Evolutionary conservation across 1,139 yeast species (phyloP).

Genomic region (Debaryomyces subglobosus): DNA sequence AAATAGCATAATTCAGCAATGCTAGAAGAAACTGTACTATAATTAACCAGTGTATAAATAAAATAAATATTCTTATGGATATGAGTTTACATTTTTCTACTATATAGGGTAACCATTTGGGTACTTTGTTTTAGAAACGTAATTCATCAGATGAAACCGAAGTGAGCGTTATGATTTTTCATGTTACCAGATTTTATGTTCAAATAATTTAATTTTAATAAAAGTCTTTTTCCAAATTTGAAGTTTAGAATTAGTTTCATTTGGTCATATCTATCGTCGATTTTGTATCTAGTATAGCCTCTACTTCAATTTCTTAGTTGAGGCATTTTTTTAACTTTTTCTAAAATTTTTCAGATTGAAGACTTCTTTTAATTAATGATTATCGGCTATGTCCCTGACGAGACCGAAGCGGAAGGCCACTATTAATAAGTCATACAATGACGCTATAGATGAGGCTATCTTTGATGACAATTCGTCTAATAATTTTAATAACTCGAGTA

Average conservation of each 20-base stretch:
- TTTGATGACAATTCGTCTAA: slow-evolving; percentile 26
- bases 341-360: background rate
- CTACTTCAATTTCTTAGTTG: background rate
- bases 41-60: background rate
- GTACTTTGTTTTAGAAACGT: background rate
- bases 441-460: slow-evolving; percentile 37
- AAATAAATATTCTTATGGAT: background rate
- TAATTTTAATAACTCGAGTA: slow-evolving; percentile 3
- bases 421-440: slow-evolving; percentile 45
- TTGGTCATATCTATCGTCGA: background rate
- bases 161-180: slow-evolving; percentile 7
- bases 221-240: background rate
- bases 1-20: background rate
- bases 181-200: background rate
- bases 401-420: slow-evolving; percentile 53
- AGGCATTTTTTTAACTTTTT: background rate
- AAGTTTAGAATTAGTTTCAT: background rate
- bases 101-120: background rate
- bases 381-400: slow-evolving; percentile 23
- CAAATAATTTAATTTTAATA: background rate
- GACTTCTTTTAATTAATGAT: background rate
- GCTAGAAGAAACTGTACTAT: background rate
- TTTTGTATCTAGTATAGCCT: background rate
- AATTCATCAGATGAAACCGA: background rate
- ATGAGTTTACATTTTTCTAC: background rate